Evolutionary conservation across 2,329 filamentous ascomycete species (phyloP), one percentile per base, ranked within the genome.

Genomic region (Calonectria crousiana): DNA sequence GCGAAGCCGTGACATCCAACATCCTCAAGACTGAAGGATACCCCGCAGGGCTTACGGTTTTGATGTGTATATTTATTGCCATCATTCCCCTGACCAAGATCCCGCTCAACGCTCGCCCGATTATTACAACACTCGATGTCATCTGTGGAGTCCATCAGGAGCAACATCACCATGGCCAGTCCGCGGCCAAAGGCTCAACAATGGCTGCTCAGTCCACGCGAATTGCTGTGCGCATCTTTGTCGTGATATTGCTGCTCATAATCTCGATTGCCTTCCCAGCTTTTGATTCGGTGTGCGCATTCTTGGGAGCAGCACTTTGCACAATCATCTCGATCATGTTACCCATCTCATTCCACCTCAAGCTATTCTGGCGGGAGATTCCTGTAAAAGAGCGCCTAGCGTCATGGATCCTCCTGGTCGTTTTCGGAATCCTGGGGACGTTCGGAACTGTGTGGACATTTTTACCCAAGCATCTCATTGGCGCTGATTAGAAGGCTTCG

Each of bases 21-120:
- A 93, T 99, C 74, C 91, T 98, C 77, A 88, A 90, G 67, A 93
- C 92, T 1, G 85, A 89, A 8, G 93, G 93, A 69, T 98, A 98
- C 82, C 95, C 96, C 0, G 86, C 90, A 16, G 89, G 87, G 1
- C 85, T 98, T 51, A 95, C 92, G n/a, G 86, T 96, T 60, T 88
- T 96, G 78, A 94, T 98, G 84, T 95, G 95, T 77, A 88, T 95
- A 75, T 96, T 96, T 84, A 94, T 98, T 78, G 94, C 94, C 81
- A 95, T 98, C 82, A 98, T 98, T 76, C 97, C 96, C 0, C 87
- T 99, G 67, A 98, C 96, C 44, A 99, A 99, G 85, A 92, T 98
- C n/a, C 95, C 96, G 0, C 88, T 98, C 44, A 97, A 96, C 83
- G 93, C 94, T 11, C 93, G 96, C 2, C 97, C 96, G 14, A 96